Percentiles rank a stretch among this genome's conserved stretches.
phyloP scores from a whole-genome alignment of 179 eudicot species.

The Beta macrorhiza region DNA sequence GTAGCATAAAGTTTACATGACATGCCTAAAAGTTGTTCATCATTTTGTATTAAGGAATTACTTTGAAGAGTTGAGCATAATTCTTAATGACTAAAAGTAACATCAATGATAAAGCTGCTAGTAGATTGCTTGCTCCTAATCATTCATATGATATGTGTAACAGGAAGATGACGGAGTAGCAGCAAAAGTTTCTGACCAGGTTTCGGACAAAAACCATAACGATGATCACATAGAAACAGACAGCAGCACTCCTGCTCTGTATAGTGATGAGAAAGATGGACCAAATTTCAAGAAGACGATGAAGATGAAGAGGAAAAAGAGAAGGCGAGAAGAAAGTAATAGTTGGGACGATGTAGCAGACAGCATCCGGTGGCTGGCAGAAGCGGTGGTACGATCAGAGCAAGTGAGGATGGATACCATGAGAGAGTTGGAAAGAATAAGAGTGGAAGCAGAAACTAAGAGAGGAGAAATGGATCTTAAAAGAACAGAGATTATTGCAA shows the following conservation, averaged over 20 bases:
- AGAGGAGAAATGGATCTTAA: constrained; percentile 86
- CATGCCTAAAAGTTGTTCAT: not conserved
- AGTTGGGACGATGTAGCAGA: constrained; percentile 52
- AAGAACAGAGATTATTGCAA: constrained; percentile 84
- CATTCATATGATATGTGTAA: not conserved
- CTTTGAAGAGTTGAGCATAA: not conserved
- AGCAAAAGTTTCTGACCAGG: constrained; percentile 41
- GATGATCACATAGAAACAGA: constrained; percentile 39
- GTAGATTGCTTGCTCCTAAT: not conserved
- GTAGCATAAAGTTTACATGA: too few relatives aligned
- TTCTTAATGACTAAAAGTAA: not conserved
- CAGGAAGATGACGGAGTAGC: constrained; percentile 43
- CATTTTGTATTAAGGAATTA: not conserved
- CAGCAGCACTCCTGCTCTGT: constrained; percentile 73
- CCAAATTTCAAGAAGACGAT: constrained; percentile 26
- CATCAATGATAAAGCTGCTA: not conserved
- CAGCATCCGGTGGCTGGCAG: constrained; percentile 81
- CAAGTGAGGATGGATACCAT: constrained; percentile 72
- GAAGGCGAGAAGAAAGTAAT: constrained; percentile 35
- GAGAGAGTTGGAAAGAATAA: constrained; percentile 78
- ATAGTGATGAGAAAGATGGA: constrained; percentile 41
- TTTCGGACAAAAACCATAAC: constrained; percentile 38
- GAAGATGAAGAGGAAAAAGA: constrained; percentile 38
- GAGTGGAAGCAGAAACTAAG: constrained; percentile 82
- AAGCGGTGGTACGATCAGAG: constrained; percentile 68